Evolutionary conservation across 148 eudicot species (phyloP), one percentile per base, ranked within the genome.

Genomic region (Cornus florida): DNA sequence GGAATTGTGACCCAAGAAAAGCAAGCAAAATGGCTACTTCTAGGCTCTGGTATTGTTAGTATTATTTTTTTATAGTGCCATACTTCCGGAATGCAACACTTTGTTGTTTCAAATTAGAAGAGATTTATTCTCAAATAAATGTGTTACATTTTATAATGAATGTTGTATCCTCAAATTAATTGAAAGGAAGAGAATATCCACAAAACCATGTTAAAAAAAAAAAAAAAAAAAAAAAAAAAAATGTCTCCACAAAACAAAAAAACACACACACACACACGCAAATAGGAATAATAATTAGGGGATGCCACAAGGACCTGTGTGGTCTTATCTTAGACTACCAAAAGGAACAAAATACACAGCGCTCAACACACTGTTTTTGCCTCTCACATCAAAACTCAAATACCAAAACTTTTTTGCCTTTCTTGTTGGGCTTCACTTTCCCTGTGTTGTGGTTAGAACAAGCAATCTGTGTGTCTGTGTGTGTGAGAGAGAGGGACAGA

Each of bases 321-420:
- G 24, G 66, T 62, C 66, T 17, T 19, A 62, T 62, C 66, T 62
- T 62, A 62, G 66, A 62, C 66, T 62, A 62, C 23, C 22, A 62
- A 62, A 62, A 62, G 23, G 66, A 20, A 62, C 23, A 62, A 62
- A 62, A 62, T 20, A 3, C 8, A 62, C 66, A 62, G 66, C 66
- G 66, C 66, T 19, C 20, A 19, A 60, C 13, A 60, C 65, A 60
- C 17, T 16, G 17, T 60, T 11, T 5, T 20, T 60, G 20, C 65
- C 65, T 19, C 66, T 62, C 66, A 62, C 66, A 62, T 62, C 66
- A 62, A 62, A 62, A 62, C 66, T n/a, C 66, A 62, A 62, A 62
- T 20, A 17, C 66, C 66, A 62, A 62, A 6, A 17, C 23, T 62
- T 62, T 62, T 62, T 62, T 17, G 20, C 66, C 24, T 62, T 62